Base-by-base conservation (phyloP, 2,329 filamentous ascomycete genomes). In the Acrocalymma vagum region DNA sequence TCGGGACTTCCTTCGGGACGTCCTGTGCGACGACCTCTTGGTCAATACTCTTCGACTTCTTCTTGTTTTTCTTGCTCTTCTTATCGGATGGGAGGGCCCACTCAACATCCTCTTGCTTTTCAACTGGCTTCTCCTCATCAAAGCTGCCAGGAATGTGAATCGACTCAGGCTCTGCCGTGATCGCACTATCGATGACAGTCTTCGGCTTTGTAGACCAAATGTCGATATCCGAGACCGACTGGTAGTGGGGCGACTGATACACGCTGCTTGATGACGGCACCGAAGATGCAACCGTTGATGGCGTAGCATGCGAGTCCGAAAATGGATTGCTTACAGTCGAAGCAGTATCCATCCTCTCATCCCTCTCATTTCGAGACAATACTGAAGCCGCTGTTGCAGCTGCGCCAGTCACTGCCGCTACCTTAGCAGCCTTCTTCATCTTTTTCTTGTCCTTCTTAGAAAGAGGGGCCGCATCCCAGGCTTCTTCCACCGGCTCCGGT, bases 71-170 rank as follows among this genome's bases (percentile, higher is more conserved):
- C 37, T 51, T 58, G 31, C 38, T 47, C 48, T 62, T 59, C 45
- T 48, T 55, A 10, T 24, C 32, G 13, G 55, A 32, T 20, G 42
- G 29, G n/a, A n/a, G n/a, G 14, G 40, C 27, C 25, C 39, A 53
- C 4, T 58, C 53, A 23, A 58, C 48, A 16, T 55, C 46, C 13
- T 38, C 32, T 3, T 37, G 57, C 55, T 56, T 73, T 71, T 65
- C 46, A 59, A 54, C 22, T 55, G 57, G 34, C 53, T 60, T 26
- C 29, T 58, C 46, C 6, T 74, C 72, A 27, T 74, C 65, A 46
- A 87, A 91, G 8, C 78, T 72, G 14, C 86, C 86, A 16, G 86
- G 84, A 65, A 86, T 81, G 41, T 81, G 77, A 28, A 75, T 60
- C 10, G 80, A 80, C 55, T 85, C 84, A 3, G 83, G 79, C 3